These are phyloP conservation scores for Fraxinus sp. DNA, from an alignment of 305 asterid species.

Conservation along the genomic window DNA sequence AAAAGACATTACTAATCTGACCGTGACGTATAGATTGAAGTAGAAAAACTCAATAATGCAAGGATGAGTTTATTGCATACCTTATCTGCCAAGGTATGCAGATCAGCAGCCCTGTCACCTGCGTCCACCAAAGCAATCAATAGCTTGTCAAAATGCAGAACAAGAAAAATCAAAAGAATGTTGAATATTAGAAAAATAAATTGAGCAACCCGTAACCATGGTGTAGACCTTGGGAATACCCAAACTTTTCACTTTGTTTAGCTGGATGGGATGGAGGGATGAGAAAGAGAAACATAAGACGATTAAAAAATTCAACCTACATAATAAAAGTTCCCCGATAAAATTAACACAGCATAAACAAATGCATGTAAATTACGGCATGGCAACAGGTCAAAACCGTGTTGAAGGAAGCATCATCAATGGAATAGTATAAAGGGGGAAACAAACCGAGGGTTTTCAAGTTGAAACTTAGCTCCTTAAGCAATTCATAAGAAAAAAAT, in stretches of 20 bases:
- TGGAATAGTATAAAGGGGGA: background rate
- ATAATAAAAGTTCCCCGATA: background rate
- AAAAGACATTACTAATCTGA: constrained; percentile 32
- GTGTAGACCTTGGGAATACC: background rate
- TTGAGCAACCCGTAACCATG: background rate
- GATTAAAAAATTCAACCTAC: background rate
- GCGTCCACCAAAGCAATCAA: constrained; percentile 32
- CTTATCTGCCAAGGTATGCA: constrained; percentile 76
- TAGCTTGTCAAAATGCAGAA: constrained; percentile 22
- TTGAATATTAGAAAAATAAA: background rate
- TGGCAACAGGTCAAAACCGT: background rate
- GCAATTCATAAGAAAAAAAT: background rate
- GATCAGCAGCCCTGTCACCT: constrained; percentile 76
- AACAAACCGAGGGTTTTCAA: background rate
- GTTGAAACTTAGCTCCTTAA: background rate
- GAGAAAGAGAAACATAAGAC: background rate
- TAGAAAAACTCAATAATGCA: constrained; percentile 18
- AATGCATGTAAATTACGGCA: background rate
- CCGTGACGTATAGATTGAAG: constrained; percentile 24
- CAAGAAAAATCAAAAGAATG: background rate
- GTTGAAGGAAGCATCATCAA: background rate
- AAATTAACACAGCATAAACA: background rate
- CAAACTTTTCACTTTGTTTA: background rate
- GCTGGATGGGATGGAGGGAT: background rate
- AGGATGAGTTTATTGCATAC: constrained; percentile 35